Conservation (phyloP, 1,284 basidiomycete genomes). For the Phlebopus sp. region DNA sequence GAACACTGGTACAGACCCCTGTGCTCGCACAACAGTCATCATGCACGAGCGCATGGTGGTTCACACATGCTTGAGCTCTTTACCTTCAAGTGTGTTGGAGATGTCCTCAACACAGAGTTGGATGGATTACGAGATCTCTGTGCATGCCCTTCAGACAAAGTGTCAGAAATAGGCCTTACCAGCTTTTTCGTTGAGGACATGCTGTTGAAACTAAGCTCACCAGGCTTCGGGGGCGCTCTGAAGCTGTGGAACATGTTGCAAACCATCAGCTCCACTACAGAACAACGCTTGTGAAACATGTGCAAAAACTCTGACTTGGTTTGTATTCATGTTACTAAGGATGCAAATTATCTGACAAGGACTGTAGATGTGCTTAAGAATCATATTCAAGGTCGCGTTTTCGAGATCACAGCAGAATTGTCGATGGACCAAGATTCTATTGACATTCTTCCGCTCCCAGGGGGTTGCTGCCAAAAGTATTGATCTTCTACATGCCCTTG, state of each 20-base stretch:
- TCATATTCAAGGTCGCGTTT: slow-evolving; percentile 13
- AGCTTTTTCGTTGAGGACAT: slow-evolving; percentile 12
- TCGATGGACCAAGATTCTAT: slow-evolving; percentile 20
- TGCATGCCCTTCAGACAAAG: slow-evolving; percentile 10
- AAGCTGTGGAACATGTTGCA: slow-evolving; percentile 14
- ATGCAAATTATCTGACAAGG: neutral
- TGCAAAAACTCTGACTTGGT: slow-evolving; percentile 24
- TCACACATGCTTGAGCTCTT: slow-evolving; percentile 10
- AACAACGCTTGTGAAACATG: slow-evolving; percentile 16
- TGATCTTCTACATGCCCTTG: slow-evolving; percentile 26
- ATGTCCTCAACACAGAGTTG: slow-evolving; percentile 12
- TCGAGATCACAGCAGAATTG: slow-evolving; percentile 18
- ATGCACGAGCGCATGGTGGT: slow-evolving; percentile 10
- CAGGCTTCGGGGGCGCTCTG: slow-evolving; percentile 13
- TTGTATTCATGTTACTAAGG: neutral
- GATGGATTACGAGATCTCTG: slow-evolving; percentile 4
- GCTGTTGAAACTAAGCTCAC: slow-evolving; percentile 6
- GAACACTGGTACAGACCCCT: slow-evolving; percentile 21
- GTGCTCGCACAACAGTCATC: neutral
- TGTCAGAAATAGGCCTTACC: slow-evolving; percentile 12
- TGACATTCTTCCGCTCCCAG: slow-evolving; percentile 27
- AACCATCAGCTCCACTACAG: slow-evolving; percentile 7
- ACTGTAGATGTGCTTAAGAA: slow-evolving; percentile 2
- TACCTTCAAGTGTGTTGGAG: slow-evolving; percentile 8
- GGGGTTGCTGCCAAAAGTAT: slow-evolving; percentile 25